These are phyloP conservation scores for Flaveria trinervia DNA, from an alignment of 129 eudicot species.

Conservation along the genomic window DNA sequence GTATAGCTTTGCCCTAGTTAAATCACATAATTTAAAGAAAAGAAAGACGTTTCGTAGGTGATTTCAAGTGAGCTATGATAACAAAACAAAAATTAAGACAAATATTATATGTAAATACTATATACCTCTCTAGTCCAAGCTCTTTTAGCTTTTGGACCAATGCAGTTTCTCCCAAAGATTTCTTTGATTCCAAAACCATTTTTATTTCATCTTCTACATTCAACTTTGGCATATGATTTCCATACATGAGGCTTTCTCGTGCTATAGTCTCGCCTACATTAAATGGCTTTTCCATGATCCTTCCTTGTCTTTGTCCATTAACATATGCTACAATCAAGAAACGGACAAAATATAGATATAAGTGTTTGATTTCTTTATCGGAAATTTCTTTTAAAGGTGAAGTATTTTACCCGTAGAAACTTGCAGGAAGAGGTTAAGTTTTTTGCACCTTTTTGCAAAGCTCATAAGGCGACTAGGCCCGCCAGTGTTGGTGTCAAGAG, in stretches of 20 bases:
- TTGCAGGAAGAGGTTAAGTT: slow-evolving; percentile 81
- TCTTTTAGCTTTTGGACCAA: slow-evolving; percentile 67
- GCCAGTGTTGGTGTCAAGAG: slow-evolving; percentile 83
- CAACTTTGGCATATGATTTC: slow-evolving; percentile 50
- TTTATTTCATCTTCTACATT: slow-evolving; percentile 76
- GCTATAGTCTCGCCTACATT: slow-evolving; percentile 76
- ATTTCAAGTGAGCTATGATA: not conserved
- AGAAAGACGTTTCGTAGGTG: not conserved
- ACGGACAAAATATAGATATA: not conserved
- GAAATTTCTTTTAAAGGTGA: not conserved
- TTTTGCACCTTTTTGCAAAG: slow-evolving; percentile 80
- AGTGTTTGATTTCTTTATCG: not conserved
- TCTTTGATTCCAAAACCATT: slow-evolving; percentile 57
- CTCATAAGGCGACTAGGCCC: slow-evolving; percentile 90
- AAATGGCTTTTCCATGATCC: slow-evolving; percentile 81
- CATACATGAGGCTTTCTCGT: slow-evolving; percentile 50
- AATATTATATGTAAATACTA: not conserved
- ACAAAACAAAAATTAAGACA: not conserved
- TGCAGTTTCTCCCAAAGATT: slow-evolving; percentile 47
- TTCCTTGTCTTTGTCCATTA: slow-evolving; percentile 94
- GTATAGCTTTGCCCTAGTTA: slow-evolving; percentile 70
- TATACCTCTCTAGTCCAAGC: slow-evolving; percentile 75
- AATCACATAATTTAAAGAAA: not conserved
- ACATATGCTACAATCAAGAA: slow-evolving; percentile 75
- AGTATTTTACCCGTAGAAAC: slow-evolving; percentile 77